Percentiles rank a stretch among this genome's conserved stretches.
phyloP scores from a whole-genome alignment of 306 rosid genomes.

The Senna siamea region DNA sequence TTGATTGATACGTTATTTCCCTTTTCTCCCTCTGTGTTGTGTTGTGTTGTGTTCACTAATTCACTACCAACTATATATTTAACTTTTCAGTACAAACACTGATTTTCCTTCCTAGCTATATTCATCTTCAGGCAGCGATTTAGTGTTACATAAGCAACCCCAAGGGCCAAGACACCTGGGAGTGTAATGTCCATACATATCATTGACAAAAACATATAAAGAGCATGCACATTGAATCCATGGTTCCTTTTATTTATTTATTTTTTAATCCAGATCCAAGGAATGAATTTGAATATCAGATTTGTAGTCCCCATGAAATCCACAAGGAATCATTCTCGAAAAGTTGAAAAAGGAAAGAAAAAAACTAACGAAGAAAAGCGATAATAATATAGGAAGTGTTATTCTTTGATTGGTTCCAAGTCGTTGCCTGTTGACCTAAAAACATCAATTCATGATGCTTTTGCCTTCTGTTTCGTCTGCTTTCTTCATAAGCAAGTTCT shows the following conservation, averaged over 20 bases:
- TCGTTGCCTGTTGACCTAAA: constrained; percentile 9
- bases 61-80: neutral
- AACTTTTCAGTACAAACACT: neutral
- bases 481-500: constrained; percentile 49
- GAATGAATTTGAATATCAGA: constrained; percentile 47
- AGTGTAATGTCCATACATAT: neutral
- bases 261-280: constrained; percentile 49
- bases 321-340: constrained; percentile 29
- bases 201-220: constrained; percentile 35
- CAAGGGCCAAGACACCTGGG: neutral
- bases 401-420: neutral
- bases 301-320: constrained; percentile 70
- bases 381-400: neutral
- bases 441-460: too few relatives aligned
- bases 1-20: neutral
- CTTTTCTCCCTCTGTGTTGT: neutral
- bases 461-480: neutral
- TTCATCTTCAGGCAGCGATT: too few relatives aligned
- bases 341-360: neutral
- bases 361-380: neutral
- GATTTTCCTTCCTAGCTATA: neutral
- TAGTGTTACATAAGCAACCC: neutral
- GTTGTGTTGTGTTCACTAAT: too few relatives aligned
- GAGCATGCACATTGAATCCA: constrained; percentile 26
- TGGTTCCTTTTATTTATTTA: constrained; percentile 5